These are phyloP conservation scores for Tylopilus vinaceipallidus DNA, from an alignment of 768 basidiomycete species.

Conservation along the genomic window DNA sequence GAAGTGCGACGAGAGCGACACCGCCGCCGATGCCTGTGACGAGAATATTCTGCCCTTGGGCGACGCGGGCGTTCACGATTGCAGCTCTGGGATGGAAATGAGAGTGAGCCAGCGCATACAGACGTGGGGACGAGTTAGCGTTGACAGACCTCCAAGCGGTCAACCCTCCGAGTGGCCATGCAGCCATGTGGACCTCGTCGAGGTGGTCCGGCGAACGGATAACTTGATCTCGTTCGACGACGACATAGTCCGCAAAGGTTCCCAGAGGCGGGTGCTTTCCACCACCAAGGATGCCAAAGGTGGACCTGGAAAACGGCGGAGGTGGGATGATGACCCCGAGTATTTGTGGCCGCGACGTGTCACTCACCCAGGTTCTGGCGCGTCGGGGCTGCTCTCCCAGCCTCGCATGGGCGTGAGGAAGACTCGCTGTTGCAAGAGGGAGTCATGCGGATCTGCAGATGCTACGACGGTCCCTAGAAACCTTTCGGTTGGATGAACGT, in stretches of 20 bases:
- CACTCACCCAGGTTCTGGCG: slow-evolving; percentile 64
- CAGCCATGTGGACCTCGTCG: slow-evolving; percentile 64
- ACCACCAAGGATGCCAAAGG: slow-evolving; percentile 70
- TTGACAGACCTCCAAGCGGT: slow-evolving; percentile 77
- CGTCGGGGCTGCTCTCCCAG: slow-evolving; percentile 65
- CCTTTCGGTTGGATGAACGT: background rate
- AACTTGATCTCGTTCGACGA: slow-evolving; percentile 68
- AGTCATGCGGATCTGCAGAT: slow-evolving; percentile 49
- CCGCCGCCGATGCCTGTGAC: slow-evolving; percentile 85
- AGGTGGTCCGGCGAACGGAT: slow-evolving; percentile 66
- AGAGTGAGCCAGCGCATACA: background rate
- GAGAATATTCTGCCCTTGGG: slow-evolving; percentile 66
- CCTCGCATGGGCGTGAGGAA: slow-evolving; percentile 76
- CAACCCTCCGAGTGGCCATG: slow-evolving; percentile 74
- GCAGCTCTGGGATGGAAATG: slow-evolving; percentile 47
- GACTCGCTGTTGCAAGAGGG: slow-evolving; percentile 60
- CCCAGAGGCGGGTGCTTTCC: slow-evolving; percentile 53
- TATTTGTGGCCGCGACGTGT: background rate
- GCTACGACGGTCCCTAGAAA: slow-evolving; percentile 60
- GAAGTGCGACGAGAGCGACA: slow-evolving; percentile 74
- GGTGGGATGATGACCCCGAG: background rate
- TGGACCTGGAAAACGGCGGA: slow-evolving; percentile 22
- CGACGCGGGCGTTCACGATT: slow-evolving; percentile 61
- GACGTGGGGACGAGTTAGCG: background rate
- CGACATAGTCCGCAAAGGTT: slow-evolving; percentile 74